Evolutionary conservation across 208 protist genomes (phyloP).

Genomic region (Leishmania mexicana): DNA sequence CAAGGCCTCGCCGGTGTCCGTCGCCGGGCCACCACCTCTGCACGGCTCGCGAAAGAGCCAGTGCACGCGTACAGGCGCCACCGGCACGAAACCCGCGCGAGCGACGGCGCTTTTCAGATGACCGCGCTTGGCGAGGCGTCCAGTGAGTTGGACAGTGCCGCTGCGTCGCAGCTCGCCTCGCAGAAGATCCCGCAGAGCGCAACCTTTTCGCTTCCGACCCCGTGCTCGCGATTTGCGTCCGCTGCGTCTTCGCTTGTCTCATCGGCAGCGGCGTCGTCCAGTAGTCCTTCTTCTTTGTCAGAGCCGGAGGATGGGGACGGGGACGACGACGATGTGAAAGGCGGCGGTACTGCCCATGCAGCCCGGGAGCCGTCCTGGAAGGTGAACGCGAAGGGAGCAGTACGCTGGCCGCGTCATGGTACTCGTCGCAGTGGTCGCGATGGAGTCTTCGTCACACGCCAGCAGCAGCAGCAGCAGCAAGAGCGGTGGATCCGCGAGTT

Average conservation of each 20-base stretch:
- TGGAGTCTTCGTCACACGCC: background rate
- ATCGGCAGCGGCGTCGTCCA: background rate
- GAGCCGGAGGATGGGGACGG: conserved; percentile 1
- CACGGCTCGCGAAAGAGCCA: background rate
- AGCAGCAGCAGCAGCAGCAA: background rate
- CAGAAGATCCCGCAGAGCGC: background rate
- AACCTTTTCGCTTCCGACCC: background rate
- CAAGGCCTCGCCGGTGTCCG: background rate
- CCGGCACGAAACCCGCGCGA: background rate
- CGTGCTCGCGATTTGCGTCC: background rate
- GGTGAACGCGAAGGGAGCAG: background rate
- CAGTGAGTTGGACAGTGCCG: background rate
- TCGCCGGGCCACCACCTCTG: background rate
- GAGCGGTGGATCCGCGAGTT: conserved; percentile 14
- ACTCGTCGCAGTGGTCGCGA: background rate
- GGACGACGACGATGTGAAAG: background rate
- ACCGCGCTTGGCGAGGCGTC: too few species aligned
- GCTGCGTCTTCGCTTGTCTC: background rate
- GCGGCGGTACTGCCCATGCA: background rate
- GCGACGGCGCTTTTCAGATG: background rate
- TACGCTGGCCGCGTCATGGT: conserved; percentile 1
- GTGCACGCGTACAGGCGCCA: background rate
- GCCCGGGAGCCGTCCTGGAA: background rate
- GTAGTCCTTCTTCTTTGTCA: conserved; percentile 1
- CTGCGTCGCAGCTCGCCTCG: background rate